Conservation (phyloP, 495 filamentous ascomycete genomes). For the Penicillium subrubescens region DNA sequence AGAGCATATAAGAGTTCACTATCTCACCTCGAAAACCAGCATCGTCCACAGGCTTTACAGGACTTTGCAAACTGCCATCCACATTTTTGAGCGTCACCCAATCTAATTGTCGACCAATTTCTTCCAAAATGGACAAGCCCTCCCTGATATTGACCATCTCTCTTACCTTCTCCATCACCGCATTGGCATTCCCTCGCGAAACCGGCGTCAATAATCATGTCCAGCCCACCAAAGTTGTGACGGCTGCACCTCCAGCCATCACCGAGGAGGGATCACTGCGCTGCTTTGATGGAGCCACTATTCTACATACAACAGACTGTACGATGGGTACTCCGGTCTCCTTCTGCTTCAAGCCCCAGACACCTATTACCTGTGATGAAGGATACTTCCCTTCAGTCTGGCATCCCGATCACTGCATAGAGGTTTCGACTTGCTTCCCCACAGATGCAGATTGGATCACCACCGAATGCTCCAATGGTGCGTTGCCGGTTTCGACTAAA, state of each 20-base stretch:
- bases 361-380: conserved; percentile 20
- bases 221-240: conserved; percentile 6
- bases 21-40: background rate
- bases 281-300: conserved; percentile 26
- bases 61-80: background rate
- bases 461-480: conserved; percentile 31
- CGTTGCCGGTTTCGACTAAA: conserved; percentile 21
- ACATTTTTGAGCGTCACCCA: background rate
- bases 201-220: background rate
- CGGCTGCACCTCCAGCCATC: conserved; percentile 10
- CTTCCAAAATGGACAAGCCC: conserved; percentile 6
- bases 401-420: conserved; percentile 34
- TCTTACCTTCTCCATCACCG: background rate
- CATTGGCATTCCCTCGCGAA: conserved; percentile 18
- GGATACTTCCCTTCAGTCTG: conserved; percentile 32
- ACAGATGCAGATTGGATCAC: conserved; percentile 31
- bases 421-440: conserved; percentile 30
- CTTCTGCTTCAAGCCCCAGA: conserved; percentile 22
- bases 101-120: background rate
- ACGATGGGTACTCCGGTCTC: conserved; percentile 28
- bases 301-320: conserved; percentile 33
- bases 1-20: background rate
- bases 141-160: background rate
- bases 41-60: background rate
- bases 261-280: conserved; percentile 21